A percentile compares a stretch with the other conserved stretches of the same genome.
Evolutionary conservation across 768 basidiomycete species (phyloP).

Genomic region (Lentinula edodes): DNA sequence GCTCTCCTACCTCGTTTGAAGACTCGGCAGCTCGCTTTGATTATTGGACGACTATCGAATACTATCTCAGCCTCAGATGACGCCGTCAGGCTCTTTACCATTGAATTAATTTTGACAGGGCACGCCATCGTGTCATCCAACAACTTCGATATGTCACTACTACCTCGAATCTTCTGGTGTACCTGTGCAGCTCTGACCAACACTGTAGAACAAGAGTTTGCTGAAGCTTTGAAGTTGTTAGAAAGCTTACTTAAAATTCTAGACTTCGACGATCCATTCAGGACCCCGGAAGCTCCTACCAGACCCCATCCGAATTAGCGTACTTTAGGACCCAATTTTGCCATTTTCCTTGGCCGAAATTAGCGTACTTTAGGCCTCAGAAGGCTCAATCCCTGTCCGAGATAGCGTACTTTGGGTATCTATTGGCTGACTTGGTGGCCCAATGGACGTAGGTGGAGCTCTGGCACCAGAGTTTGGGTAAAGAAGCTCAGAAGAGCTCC

Average conservation of each 20-base stretch:
- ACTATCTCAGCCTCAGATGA: conserved; percentile 73
- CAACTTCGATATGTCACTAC: conserved; percentile 53
- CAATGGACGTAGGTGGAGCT: too few relatives aligned
- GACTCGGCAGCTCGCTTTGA: conserved; percentile 65
- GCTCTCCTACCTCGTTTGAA: conserved; percentile 69
- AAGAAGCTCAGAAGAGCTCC: too few relatives aligned
- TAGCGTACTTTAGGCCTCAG: too few relatives aligned
- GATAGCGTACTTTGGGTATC: too few relatives aligned
- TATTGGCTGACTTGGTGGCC: too few relatives aligned
- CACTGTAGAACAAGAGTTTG: conserved; percentile 76
- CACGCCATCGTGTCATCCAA: conserved; percentile 50
- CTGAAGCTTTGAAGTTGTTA: conserved; percentile 59
- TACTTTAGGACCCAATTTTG: too few relatives aligned
- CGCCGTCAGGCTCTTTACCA: conserved; percentile 77
- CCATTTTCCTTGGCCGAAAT: too few relatives aligned
- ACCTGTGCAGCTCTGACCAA: conserved; percentile 77
- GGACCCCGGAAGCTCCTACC: too few relatives aligned
- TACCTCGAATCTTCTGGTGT: conserved; percentile 89
- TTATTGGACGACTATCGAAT: conserved; percentile 79
- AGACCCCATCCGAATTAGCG: too few relatives aligned
- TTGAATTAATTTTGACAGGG: conserved; percentile 77
- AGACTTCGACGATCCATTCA: conserved; percentile 66
- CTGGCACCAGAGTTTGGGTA: too few relatives aligned
- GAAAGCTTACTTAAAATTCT: conserved; percentile 60
- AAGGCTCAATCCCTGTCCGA: too few relatives aligned